Percentiles rank a stretch among this genome's conserved stretches.
Conservation (phyloP, 352 stramenopile species). For the Globisporangium viniferum region DNA sequence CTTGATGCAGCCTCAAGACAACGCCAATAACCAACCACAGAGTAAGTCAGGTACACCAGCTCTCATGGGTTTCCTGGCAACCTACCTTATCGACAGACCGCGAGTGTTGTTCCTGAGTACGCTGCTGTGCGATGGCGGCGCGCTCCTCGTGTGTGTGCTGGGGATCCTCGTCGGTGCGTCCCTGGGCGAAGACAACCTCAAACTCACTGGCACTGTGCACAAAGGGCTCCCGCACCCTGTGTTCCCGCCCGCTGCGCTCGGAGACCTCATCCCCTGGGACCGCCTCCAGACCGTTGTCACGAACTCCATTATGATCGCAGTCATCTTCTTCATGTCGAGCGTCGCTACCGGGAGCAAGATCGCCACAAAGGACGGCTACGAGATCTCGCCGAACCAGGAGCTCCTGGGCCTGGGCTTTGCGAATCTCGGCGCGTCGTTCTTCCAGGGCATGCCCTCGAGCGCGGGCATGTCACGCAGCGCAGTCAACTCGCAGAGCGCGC, state of each 20-base stretch:
- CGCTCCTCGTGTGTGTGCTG: slow-evolving; percentile 79
- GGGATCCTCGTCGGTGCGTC: slow-evolving; percentile 60
- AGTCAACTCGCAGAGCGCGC: slow-evolving; percentile 89
- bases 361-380: slow-evolving; percentile 74
- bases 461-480: slow-evolving; percentile 89
- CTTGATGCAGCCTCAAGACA: slow-evolving; percentile 4
- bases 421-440: slow-evolving; percentile 87
- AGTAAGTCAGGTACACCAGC: no score
- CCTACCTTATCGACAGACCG: slow-evolving; percentile 16
- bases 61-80: not conserved
- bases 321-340: slow-evolving; percentile 93
- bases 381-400: slow-evolving; percentile 86
- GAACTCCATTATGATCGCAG: slow-evolving; percentile 72
- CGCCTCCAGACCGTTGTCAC: slow-evolving; percentile 58
- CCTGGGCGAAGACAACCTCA: slow-evolving; percentile 63
- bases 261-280: slow-evolving; percentile 46
- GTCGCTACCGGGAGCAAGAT: slow-evolving; percentile 88
- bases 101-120: slow-evolving; percentile 36
- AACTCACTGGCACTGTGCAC: slow-evolving; percentile 77
- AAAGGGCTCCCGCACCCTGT: slow-evolving; percentile 53
- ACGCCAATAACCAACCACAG: not conserved
- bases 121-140: slow-evolving; percentile 52
- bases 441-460: slow-evolving; percentile 88
- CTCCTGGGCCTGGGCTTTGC: slow-evolving; percentile 89
- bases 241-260: slow-evolving; percentile 43